Base-by-base conservation (phyloP, 805 yeast species). In the Saccharomycopsis vini region DNA sequence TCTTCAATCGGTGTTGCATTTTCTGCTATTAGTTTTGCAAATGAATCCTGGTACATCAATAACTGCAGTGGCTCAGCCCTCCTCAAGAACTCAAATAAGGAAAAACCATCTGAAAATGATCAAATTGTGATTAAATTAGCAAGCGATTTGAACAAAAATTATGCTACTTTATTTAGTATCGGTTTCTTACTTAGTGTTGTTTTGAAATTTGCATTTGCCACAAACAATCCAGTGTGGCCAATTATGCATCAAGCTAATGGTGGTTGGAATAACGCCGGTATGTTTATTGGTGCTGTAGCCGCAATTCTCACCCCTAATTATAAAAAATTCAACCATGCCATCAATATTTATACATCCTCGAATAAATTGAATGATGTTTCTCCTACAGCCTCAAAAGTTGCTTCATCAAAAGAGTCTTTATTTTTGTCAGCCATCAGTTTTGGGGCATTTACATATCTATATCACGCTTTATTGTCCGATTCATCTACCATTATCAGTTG, bases 141-240 rank as follows among this genome's bases (percentile, higher is more conserved):
- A 10, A 55, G 51, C 30, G 59, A 57, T 38, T 49, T 55, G 9
- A 52, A 57, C 20, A 58, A 44, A 57, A 60, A 55, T 55, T 60
- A 73, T 51, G 66, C 77, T 3, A 57, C 77, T 3, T 68, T 89
- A 2, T 78, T 81, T 51, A 59, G 77, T 1, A 49, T 83, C 22
- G 98, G 98, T 15, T 68, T 92, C 47, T 67, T 84, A 35, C 59
- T 77, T 4, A 77, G 95, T 1, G 75, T 88, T 1, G 73, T 85
- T 24, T 68, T 85, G 16, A 92, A 92, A 57, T 82, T 73, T 63
- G 75, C 81, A 7, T 75, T 71, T 54, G 82, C 75, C 63, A 77
- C 97, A 2, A 89, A 89, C 58, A 92, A 92, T 59, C 98, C 98
- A 31, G 68, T 88, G 39, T 92, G 98, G 98, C 95, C 97, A 23